Evolutionary conservation across 495 filamentous ascomycete genomes (phyloP), one percentile per base, ranked within the genome.

Genomic region (Terfezia claveryi): DNA sequence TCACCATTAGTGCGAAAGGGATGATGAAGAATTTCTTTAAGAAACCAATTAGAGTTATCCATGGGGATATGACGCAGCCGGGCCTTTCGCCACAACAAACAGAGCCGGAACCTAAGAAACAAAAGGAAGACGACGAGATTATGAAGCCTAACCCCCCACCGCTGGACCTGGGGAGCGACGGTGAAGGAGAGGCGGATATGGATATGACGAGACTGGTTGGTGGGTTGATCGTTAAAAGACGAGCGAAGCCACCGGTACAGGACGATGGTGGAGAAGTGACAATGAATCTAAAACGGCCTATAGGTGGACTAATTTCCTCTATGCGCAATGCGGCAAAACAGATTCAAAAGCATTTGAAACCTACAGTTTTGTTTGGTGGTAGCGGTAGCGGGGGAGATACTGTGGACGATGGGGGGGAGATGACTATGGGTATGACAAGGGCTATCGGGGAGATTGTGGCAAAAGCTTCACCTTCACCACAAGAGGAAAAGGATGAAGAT

Each of bases 201-300:
- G 76, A 79, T 23, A 75, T 77, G 59, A 79, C 76, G 12, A 69
- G 62, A 10, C 72, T 71, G 1, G 64, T 77, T n/a, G 76, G 76
- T 20, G 73, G 74, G 2, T 77, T 79, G 55, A 65, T 80, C 38
- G 52, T 51, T 36, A 23, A 38, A 16, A 38, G 10, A 68, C 69
- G 16, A 54, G 61, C 17, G 23, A 59, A 36, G 61, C 63, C 60
- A 59, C 60, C 59, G 52, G 63, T 51, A 55, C 66, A 63, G n/a
- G 65, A 71, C 5, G 64, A 67, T n/a, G 23, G 75, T 41, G 80
- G 83, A 55, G 82, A 85, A 23, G 74, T 85, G 64, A 85, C 81
- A 10, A 88, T 88, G 83, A 87, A 94, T 56, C 78, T 93, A 51
- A 94, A 87, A 0, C 76, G 73, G 55, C 82, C 79, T 12, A 68